A percentile compares a stretch with the other conserved stretches of the same genome.
These are phyloP conservation scores for Pythium brachiatum DNA, from an alignment of 352 stramenopile species.

Conservation along the genomic window DNA sequence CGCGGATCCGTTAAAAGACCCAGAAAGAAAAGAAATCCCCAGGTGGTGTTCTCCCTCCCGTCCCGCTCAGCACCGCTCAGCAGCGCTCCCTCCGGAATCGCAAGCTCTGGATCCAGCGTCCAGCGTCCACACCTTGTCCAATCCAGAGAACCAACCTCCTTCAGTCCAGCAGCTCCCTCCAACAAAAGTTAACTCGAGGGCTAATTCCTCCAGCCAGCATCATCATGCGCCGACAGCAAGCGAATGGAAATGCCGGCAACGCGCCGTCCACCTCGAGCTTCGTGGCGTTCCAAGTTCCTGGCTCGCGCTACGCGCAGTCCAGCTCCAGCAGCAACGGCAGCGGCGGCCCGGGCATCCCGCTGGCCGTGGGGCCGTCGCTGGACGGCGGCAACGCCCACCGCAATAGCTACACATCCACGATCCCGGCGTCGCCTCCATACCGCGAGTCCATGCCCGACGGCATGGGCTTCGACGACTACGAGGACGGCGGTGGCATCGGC, in stretches of 20 bases:
- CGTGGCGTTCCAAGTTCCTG: constrained; percentile 67
- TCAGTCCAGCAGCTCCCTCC: constrained; percentile 7
- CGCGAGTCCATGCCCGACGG: constrained; percentile 20
- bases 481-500: constrained; percentile 45
- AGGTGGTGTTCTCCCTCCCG: too few relatives aligned
- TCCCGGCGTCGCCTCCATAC: constrained; percentile 24
- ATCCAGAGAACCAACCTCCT: background rate
- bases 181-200: too few relatives aligned
- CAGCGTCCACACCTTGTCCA: constrained; percentile 4
- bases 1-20: background rate
- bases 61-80: background rate
- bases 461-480: constrained; percentile 21
- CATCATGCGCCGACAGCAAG: constrained; percentile 24
- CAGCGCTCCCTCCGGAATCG: background rate
- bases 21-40: background rate
- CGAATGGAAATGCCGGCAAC: background rate
- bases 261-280: constrained; percentile 35
- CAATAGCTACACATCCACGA: constrained; percentile 27
- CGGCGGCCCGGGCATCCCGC: constrained; percentile 7
- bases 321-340: constrained; percentile 12
- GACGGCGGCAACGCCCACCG: constrained; percentile 10
- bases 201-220: background rate
- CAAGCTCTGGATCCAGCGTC: constrained; percentile 4
- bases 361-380: constrained; percentile 24
- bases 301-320: constrained; percentile 25